Evolutionary conservation across 768 basidiomycete species (phyloP).

Genomic region (Trametes gibbosa): DNA sequence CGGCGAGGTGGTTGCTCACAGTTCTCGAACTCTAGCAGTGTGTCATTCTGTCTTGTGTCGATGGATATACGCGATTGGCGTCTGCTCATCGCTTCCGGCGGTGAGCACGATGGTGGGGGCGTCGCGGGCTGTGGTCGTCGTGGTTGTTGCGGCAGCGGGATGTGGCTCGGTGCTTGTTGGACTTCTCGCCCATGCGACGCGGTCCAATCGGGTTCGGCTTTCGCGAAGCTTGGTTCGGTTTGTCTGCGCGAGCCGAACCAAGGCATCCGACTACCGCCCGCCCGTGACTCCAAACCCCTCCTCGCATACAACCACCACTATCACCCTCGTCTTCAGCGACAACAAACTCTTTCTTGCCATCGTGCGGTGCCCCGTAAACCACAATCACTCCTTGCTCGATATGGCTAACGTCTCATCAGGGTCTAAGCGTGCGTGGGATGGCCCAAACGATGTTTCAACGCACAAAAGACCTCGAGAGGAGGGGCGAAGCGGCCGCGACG

Average conservation of each 20-base stretch:
- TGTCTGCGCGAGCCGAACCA: background rate
- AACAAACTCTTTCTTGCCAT: constrained; percentile 42
- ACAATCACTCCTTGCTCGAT: constrained; percentile 38
- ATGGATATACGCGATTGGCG: constrained; percentile 46
- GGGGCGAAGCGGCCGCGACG: constrained; percentile 68
- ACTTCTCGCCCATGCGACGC: constrained; percentile 13
- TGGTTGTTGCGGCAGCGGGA: background rate
- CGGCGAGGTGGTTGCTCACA: constrained; percentile 48
- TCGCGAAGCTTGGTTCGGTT: background rate
- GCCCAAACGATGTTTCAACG: constrained; percentile 38
- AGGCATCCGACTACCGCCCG: background rate
- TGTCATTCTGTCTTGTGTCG: constrained; percentile 69
- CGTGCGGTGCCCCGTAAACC: constrained; percentile 83
- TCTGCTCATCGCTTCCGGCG: constrained; percentile 35
- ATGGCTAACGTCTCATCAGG: constrained; percentile 86
- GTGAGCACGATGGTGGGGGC: constrained; percentile 13
- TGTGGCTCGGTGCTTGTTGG: constrained; percentile 20
- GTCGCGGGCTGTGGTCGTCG: constrained; percentile 9
- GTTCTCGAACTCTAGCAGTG: constrained; percentile 80
- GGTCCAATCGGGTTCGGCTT: constrained; percentile 1
- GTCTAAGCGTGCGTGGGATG: constrained; percentile 78
- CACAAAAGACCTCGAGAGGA: constrained; percentile 59
- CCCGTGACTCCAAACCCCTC: background rate
- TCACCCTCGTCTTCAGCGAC: constrained; percentile 10
- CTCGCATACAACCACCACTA: constrained; percentile 9